phyloP scores from a whole-genome alignment of 2,329 filamentous ascomycete species.

The Diplodia mutila region DNA sequence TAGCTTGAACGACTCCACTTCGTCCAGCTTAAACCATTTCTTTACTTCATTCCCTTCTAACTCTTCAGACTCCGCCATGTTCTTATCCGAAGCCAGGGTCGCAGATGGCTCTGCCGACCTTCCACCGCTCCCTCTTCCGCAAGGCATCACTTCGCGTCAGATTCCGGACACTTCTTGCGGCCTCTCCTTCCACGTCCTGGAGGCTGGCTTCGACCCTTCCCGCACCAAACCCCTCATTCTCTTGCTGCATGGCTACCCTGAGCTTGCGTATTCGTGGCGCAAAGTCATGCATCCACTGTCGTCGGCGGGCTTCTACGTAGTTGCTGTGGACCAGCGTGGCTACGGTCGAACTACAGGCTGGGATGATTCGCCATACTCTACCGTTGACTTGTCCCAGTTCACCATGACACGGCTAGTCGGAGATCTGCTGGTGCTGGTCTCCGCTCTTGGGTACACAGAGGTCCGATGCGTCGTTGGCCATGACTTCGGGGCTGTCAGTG shows the following conservation, averaged over 20 bases:
- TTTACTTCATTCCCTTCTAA: neutral
- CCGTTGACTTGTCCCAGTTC: slow-evolving; percentile 62
- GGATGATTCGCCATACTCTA: slow-evolving; percentile 55
- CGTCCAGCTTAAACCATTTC: neutral
- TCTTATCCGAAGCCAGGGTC: neutral
- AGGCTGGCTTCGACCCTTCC: slow-evolving; percentile 52
- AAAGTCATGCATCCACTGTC: slow-evolving; percentile 65
- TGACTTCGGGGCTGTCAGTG: slow-evolving; percentile 67
- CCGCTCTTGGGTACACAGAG: slow-evolving; percentile 62
- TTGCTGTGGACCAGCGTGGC: slow-evolving; percentile 69
- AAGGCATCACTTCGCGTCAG: slow-evolving; percentile 59
- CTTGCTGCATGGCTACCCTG: slow-evolving; percentile 69
- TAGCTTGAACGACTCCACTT: neutral
- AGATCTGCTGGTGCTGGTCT: slow-evolving; percentile 64
- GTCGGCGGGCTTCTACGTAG: slow-evolving; percentile 63
- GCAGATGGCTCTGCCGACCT: slow-evolving; percentile 29
- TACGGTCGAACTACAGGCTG: slow-evolving; percentile 69
- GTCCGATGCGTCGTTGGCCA: slow-evolving; percentile 67
- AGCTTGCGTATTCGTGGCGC: slow-evolving; percentile 72
- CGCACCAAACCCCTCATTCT: slow-evolving; percentile 59
- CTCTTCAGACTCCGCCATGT: neutral
- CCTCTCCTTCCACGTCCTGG: slow-evolving; percentile 65
- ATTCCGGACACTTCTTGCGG: slow-evolving; percentile 59
- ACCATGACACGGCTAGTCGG: slow-evolving; percentile 62
- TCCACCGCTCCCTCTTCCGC: slow-evolving; percentile 58